These are phyloP conservation scores for Fusarium sp. DNA, from an alignment of 2,329 filamentous ascomycete species.

Conservation along the genomic window DNA sequence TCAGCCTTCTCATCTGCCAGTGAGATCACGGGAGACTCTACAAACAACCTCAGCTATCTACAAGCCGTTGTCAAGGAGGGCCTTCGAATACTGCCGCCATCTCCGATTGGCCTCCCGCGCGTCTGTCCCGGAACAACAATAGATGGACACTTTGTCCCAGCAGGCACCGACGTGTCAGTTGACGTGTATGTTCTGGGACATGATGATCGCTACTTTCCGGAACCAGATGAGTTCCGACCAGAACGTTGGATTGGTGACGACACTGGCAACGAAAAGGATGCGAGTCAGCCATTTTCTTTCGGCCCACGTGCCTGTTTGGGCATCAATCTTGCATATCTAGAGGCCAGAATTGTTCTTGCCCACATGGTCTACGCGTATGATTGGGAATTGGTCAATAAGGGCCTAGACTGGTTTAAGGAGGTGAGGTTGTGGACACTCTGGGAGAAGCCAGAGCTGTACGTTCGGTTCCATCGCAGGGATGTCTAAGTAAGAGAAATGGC, in stretches of 20 bases:
- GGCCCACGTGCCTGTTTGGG: constrained; percentile 8
- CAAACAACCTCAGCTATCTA: constrained; percentile 16
- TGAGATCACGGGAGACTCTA: constrained; percentile 19
- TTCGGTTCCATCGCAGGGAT: background rate
- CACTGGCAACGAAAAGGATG: background rate
- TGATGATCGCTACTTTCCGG: constrained; percentile 12
- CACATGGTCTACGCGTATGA: constrained; percentile 5
- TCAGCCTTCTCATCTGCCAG: background rate
- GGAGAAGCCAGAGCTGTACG: background rate
- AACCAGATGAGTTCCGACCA: constrained; percentile 6
- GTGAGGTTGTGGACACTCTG: background rate
- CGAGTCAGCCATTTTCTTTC: constrained; percentile 5
- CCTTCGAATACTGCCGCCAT: constrained; percentile 23
- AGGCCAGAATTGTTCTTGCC: constrained; percentile 1
- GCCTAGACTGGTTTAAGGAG: constrained; percentile 1
- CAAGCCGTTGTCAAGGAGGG: constrained; percentile 22
- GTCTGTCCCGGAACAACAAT: constrained; percentile 16
- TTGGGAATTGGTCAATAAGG: constrained; percentile 10
- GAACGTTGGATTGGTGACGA: constrained; percentile 8
- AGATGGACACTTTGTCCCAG: constrained; percentile 18
- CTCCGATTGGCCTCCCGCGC: constrained; percentile 5
- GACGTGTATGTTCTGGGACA: constrained; percentile 1
- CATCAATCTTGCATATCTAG: background rate
- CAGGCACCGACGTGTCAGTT: constrained; percentile 16
- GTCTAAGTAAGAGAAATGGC: background rate